phyloP scores from a whole-genome alignment of 2,329 filamentous ascomycete species.

The Colletotrichum theobromicola region DNA sequence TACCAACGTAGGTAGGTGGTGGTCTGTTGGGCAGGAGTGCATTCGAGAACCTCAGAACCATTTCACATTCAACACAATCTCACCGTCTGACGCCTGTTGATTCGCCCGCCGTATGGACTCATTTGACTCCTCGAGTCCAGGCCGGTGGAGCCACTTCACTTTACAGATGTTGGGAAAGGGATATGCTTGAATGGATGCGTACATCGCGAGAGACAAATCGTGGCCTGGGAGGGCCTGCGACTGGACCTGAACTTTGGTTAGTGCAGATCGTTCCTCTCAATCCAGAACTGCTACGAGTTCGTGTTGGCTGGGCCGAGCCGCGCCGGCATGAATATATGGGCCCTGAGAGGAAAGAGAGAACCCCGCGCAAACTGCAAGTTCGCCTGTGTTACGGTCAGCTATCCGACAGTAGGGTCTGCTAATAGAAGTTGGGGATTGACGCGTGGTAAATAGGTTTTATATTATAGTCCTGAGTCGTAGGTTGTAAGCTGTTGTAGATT shows the following conservation, averaged over 20 bases:
- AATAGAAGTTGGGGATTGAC: no score
- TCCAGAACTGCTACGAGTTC: rapidly evolving
- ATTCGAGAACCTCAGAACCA: neutral
- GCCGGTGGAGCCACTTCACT: neutral
- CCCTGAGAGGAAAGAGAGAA: rapidly evolving
- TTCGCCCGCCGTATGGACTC: rapidly evolving
- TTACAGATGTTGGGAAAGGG: no score
- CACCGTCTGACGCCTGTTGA: neutral
- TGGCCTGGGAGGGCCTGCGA: neutral
- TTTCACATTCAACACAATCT: neutral
- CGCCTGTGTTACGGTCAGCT: rapidly evolving
- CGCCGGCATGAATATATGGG: rapidly evolving
- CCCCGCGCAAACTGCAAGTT: neutral
- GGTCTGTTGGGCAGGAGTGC: neutral
- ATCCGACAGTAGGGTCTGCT: no score
- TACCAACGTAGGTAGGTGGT: neutral
- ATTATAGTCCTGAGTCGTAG: no score
- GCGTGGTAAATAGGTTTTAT: no score
- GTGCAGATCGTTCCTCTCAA: rapidly evolving
- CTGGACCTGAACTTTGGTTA: neutral
- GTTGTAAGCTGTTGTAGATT: no score
- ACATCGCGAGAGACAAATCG: rapidly evolving
- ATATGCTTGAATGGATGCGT: rapidly evolving
- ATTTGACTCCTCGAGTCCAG: rapidly evolving
- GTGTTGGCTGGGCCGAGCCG: neutral